Percentiles rank a stretch among this genome's conserved stretches.
Evolutionary conservation across 73 alveolate genomes (phyloP).

Genomic region (Tetrahymena borealis): DNA sequence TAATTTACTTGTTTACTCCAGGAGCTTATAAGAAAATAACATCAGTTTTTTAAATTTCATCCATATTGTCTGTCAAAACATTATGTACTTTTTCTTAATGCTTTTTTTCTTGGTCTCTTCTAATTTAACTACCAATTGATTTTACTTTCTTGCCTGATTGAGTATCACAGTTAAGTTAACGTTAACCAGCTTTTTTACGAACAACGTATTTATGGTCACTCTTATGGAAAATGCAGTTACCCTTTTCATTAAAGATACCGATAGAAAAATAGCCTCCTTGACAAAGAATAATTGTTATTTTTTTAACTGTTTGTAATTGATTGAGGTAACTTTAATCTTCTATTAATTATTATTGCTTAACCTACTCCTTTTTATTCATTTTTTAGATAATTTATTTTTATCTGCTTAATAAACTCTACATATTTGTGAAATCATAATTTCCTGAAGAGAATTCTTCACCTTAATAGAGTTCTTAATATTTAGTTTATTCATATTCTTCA

Average conservation of each 20-base stretch:
- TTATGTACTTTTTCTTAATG: slow-evolving; percentile 84
- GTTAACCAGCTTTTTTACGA: slow-evolving; percentile 89
- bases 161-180: slow-evolving; percentile 83
- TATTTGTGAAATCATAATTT: slow-evolving; percentile 24
- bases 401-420: slow-evolving; percentile 57
- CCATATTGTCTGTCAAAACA: slow-evolving; percentile 62
- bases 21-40: slow-evolving; percentile 95
- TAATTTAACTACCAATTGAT: slow-evolving; percentile 91
- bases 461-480: slow-evolving; percentile 13
- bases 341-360: slow-evolving; percentile 30
- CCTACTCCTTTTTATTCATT: slow-evolving; percentile 47
- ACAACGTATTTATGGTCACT: slow-evolving; percentile 92
- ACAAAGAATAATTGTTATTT: slow-evolving; percentile 79
- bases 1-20: slow-evolving; percentile 83
- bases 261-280: slow-evolving; percentile 94
- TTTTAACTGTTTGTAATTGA: slow-evolving; percentile 41
- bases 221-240: slow-evolving; percentile 67
- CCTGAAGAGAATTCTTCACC: slow-evolving; percentile 11
- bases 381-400: slow-evolving; percentile 69
- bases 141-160: slow-evolving; percentile 60
- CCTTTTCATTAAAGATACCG: slow-evolving; percentile 60
- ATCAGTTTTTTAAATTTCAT: slow-evolving; percentile 66
- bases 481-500: slow-evolving; percentile 12
- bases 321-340: slow-evolving; percentile 49
- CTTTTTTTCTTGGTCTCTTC: slow-evolving; percentile 94